Evolutionary conservation across 768 basidiomycete species (phyloP).

Genomic region (Naganishia vishniacii): DNA sequence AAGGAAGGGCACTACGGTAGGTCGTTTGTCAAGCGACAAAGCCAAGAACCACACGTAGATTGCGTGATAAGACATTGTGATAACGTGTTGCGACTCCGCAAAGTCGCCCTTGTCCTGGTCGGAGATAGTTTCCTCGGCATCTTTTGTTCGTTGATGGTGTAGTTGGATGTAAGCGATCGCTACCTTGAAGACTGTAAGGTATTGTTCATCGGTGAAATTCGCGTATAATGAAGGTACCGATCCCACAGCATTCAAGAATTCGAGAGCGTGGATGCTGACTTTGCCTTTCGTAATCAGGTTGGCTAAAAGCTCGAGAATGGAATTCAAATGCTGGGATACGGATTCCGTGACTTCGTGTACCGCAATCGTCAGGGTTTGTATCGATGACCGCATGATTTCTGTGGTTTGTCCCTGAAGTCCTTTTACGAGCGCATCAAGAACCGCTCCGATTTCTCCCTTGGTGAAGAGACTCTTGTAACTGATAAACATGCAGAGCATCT

Average conservation of each 20-base stretch:
- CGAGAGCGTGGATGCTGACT: conserved; percentile 93
- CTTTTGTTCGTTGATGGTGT: conserved; percentile 21
- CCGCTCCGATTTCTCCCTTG: conserved; percentile 47
- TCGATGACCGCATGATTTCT: conserved; percentile 34
- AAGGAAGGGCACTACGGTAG: conserved; percentile 75
- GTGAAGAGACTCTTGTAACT: conserved; percentile 79
- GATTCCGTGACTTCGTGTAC: conserved; percentile 80
- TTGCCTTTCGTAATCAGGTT: conserved; percentile 91
- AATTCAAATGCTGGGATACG: conserved; percentile 69
- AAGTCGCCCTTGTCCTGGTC: conserved; percentile 46
- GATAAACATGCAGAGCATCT: conserved; percentile 78
- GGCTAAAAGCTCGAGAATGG: conserved; percentile 71
- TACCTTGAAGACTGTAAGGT: conserved; percentile 88
- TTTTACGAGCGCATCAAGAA: conserved; percentile 50
- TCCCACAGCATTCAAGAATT: conserved; percentile 79
- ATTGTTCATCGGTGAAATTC: conserved; percentile 86
- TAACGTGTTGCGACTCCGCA: conserved; percentile 83
- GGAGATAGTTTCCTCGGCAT: conserved; percentile 25
- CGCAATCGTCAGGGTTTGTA: conserved; percentile 80
- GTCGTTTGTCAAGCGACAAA: conserved; percentile 72
- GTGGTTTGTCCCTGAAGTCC: conserved; percentile 49
- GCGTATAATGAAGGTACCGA: conserved; percentile 71
- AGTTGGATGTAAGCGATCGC: conserved; percentile 81
- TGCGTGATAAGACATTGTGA: conserved; percentile 78
- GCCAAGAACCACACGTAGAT: conserved; percentile 95